Base-by-base conservation (phyloP, 805 yeast genomes). In the Kurtzmaniella fragi region DNA sequence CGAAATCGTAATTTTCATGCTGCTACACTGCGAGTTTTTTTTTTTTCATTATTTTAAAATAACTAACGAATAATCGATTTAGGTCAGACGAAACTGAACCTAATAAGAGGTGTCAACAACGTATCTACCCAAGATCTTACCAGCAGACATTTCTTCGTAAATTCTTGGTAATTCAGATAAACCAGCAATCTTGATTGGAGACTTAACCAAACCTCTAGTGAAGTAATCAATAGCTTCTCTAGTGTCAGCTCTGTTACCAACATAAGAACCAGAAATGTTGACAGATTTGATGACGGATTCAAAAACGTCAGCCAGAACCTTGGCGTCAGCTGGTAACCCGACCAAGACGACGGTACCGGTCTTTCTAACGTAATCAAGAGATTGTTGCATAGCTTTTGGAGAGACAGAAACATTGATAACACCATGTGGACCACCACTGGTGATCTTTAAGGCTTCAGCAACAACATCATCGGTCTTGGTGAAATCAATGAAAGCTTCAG, bases 201-300 rank as follows among this genome's bases (percentile, higher is more conserved):
- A 75, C 61, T 73, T 71, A 59, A 83, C 82, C 57, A 78, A 66
- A 45, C 90, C 90, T 61, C 86, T 73, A 49, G 71, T 47, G 64
- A 80, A 81, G 75, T 84, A 82, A 53, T 81, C 85, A 48, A 84
- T 65, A 40, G 91, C 89, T 70, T 84, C 90, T 47, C 82, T 75
- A 48, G 91, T 77, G 67, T 87, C 95, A 48, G 84, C 83, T 67
- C 95, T 81, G 78, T 84, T 84, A 53, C 95, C 95, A 46, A 86
- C 95, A 59, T 84, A 84, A 38, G 95, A 84, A 52, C 93, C 95
- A 62, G 72, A 78, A 58, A 86, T 81, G 56, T 71, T 70, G 60
- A 83, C 70, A 42, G 86, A 77, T 66, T 76, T 82, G 50, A 82
- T 80, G 44, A 86, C 95, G 38, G 84, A 78, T 47, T 72, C 68